Evolutionary conservation across 2,329 filamentous ascomycete species (phyloP).

Genomic region (Fusarium albosuccineum): DNA sequence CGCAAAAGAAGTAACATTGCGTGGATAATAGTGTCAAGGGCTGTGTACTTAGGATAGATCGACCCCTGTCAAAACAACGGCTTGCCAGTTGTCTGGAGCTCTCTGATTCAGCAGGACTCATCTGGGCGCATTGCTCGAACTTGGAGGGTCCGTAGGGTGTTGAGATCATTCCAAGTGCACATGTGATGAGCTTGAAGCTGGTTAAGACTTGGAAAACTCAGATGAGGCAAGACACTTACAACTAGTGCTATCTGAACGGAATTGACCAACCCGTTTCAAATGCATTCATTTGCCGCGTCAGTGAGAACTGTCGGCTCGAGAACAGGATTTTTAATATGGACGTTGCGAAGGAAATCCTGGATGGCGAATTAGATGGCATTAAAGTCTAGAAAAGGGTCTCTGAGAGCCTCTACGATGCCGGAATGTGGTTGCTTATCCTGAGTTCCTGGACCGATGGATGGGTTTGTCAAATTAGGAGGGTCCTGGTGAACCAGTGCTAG

Average conservation of each 20-base stretch:
- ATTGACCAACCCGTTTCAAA: background rate
- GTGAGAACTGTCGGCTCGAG: background rate
- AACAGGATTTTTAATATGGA: background rate
- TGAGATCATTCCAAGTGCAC: constrained; percentile 2
- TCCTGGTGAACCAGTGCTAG: background rate
- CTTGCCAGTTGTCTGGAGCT: background rate
- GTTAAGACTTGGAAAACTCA: too few relatives aligned
- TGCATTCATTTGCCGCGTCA: background rate
- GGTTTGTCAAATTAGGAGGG: background rate
- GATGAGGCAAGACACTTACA: background rate
- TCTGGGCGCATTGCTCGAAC: background rate
- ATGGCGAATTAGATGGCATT: background rate
- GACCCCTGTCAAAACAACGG: background rate
- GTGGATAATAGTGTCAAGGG: background rate
- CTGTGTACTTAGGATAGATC: background rate
- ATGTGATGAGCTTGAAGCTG: background rate
- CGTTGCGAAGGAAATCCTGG: constrained; percentile 4
- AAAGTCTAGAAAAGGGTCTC: background rate
- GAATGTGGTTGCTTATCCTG: background rate
- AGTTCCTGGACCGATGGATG: background rate
- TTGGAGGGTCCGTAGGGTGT: background rate
- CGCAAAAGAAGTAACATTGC: constrained; percentile 1
- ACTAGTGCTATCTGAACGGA: background rate
- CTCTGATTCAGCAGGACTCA: background rate
- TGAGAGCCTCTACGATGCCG: background rate